Base-by-base conservation (phyloP, 495 filamentous ascomycete genomes). In the Parachaetomium inaequale region DNA sequence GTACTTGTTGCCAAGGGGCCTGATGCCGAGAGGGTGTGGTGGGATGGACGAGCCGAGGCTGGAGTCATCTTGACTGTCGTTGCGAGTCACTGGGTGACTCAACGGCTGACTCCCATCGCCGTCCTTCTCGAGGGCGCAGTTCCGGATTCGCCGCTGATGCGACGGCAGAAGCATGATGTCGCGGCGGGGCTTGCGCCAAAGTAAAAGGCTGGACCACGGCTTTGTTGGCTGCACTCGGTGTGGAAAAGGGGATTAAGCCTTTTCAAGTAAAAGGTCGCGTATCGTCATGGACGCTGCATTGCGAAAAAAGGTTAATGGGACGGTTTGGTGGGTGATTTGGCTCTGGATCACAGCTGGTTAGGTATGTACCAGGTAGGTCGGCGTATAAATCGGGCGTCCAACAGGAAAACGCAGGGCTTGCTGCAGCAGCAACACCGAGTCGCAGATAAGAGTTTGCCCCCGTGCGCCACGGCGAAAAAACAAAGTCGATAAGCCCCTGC, bases 1-100 rank as follows among this genome's bases (percentile, higher is more conserved):
- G 52, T 91, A 89, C 59, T 87, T 87, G 81, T 98, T 98, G 54
- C 94, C 94, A 68, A 85, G 82, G 0, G 94, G 94, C 68, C 91
- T 95, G 65, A 98, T 82, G 45, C 88, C 87, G 32, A 96, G 77
- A 23, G 93, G 93, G 78, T 98, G 94, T 45, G 79, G 78, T 17
- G 89, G 88, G 54, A 96, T 87, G 62, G 69, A 76, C 50, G 73
- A 66, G 45, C 57, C 68, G 52, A 57, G 17, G 40, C 23, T 53
- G 19, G 40, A 11, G 14, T 47, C 42, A 40, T 68, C 62, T 12
- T 61, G 45, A 43, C n/a, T 46, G 47, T 63, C 62, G 38, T 36
- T 45, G 3, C 23, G n/a, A 51, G 55, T 59, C 50, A 53, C 43
- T 56, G 40, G n/a, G 34, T 68, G 67, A 67, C 55, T 65, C 55